phyloP scores from a whole-genome alignment of 208 protist genomes.

The Wallacemonas collosoma region DNA sequence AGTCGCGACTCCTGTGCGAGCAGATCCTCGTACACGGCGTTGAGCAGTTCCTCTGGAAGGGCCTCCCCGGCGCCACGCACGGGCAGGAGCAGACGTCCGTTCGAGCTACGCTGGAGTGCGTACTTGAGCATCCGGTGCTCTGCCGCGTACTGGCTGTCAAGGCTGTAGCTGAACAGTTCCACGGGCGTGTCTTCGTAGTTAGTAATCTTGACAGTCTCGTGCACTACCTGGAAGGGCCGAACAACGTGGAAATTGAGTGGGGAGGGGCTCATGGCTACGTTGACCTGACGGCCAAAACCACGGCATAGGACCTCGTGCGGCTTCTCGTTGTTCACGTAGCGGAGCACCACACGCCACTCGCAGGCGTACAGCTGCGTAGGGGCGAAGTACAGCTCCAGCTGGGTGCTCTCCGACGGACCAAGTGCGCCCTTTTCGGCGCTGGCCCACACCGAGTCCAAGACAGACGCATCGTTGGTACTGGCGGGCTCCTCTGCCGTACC shows the following conservation, averaged over 20 bases:
- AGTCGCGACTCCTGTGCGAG: slow-evolving; percentile 26
- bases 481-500: slow-evolving; percentile 7
- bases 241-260: slow-evolving; percentile 69
- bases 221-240: slow-evolving; percentile 68
- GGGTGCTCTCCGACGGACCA: slow-evolving; percentile 45
- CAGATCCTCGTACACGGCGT: slow-evolving; percentile 59
- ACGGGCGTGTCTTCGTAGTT: slow-evolving; percentile 87
- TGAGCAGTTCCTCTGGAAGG: slow-evolving; percentile 68
- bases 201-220: slow-evolving; percentile 66
- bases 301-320: slow-evolving; percentile 47
- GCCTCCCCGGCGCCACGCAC: slow-evolving; percentile 59
- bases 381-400: slow-evolving; percentile 76
- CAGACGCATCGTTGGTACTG: slow-evolving; percentile 12
- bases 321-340: slow-evolving; percentile 65
- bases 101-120: slow-evolving; percentile 26
- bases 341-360: slow-evolving; percentile 30
- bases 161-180: slow-evolving; percentile 88
- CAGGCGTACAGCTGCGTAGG: slow-evolving; percentile 21
- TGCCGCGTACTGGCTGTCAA: slow-evolving; percentile 67
- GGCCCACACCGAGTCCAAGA: slow-evolving; percentile 64
- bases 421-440: slow-evolving; percentile 73
- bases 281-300: slow-evolving; percentile 34
- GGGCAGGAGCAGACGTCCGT: slow-evolving; percentile 66
- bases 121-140: slow-evolving; percentile 73
- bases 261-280: slow-evolving; percentile 48